Conservation (phyloP, 2,329 filamentous ascomycete species). For the Lecanicillium sp. region DNA sequence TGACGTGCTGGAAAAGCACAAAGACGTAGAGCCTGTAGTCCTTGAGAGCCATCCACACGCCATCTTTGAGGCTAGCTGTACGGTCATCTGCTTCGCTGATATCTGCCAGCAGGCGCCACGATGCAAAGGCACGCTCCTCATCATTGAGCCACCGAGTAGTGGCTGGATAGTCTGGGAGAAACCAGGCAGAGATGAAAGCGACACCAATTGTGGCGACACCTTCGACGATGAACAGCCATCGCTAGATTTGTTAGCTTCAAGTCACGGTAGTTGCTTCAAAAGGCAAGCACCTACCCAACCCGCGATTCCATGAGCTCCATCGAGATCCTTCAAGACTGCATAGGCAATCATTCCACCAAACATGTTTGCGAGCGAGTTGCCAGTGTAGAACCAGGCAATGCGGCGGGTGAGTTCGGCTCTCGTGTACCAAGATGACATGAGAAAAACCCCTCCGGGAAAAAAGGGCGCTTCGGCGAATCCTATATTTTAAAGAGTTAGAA, state of each 20-base stretch:
- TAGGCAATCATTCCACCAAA: slow-evolving; percentile 44
- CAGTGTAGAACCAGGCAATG: slow-evolving; percentile 50
- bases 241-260: slow-evolving; percentile 40
- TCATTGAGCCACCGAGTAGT: slow-evolving; percentile 42
- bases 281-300: slow-evolving; percentile 39
- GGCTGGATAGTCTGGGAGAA: slow-evolving; percentile 44
- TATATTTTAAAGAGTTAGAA: slow-evolving; percentile 5
- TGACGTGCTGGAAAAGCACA: slow-evolving; percentile 44
- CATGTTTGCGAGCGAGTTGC: slow-evolving; percentile 44
- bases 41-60: slow-evolving; percentile 36
- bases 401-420: slow-evolving; percentile 43
- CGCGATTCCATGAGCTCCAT: slow-evolving; percentile 39
- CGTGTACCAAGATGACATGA: slow-evolving; percentile 38
- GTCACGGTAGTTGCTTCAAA: slow-evolving; percentile 43
- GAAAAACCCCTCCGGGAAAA: slow-evolving; percentile 38
- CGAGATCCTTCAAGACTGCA: slow-evolving; percentile 34
- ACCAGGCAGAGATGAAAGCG: slow-evolving; percentile 23
- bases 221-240: slow-evolving; percentile 58
- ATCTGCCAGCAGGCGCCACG: slow-evolving; percentile 41
- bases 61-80: slow-evolving; percentile 30
- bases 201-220: slow-evolving; percentile 30
- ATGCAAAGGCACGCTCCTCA: slow-evolving; percentile 42
- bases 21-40: slow-evolving; percentile 46
- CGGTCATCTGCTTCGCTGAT: slow-evolving; percentile 35
- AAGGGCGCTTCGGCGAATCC: slow-evolving; percentile 38